A percentile compares a stretch with the other conserved stretches of the same genome.
phyloP scores from a whole-genome alignment of 2,329 filamentous ascomycete genomes.

The Aureobasidium sp. region DNA sequence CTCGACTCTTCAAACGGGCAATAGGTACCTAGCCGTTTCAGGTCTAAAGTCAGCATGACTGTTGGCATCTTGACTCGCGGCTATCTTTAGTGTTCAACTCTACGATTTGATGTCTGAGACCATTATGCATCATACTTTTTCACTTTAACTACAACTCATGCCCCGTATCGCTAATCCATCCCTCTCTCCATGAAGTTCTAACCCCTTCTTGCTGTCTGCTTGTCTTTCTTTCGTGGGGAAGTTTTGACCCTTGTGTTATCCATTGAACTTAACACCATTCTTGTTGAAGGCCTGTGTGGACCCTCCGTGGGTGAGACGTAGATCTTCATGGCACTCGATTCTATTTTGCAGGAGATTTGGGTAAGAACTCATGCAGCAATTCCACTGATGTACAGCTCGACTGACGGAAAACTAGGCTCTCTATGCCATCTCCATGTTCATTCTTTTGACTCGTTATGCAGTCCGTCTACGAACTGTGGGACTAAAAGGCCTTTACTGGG shows the following conservation, averaged over 20 bases:
- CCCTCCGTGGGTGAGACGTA: neutral
- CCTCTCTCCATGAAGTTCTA: neutral
- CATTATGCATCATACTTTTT: neutral
- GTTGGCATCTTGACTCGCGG: neutral
- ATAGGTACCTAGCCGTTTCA: slow-evolving; percentile 4
- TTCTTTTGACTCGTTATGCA: slow-evolving; percentile 30
- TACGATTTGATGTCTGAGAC: neutral
- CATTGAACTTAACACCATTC: neutral
- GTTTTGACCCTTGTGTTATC: neutral
- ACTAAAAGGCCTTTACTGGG: slow-evolving; percentile 32
- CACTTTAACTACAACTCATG: neutral
- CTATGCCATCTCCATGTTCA: slow-evolving; percentile 16
- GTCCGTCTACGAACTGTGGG: slow-evolving; percentile 36
- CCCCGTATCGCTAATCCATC: neutral
- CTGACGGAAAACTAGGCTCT: neutral
- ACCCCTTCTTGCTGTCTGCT: neutral
- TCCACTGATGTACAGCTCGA: neutral
- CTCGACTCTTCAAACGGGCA: neutral
- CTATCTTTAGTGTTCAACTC: neutral
- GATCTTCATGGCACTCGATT: slow-evolving; percentile 5
- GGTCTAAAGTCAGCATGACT: neutral
- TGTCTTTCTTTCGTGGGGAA: neutral
- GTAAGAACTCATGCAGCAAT: neutral
- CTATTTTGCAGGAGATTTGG: slow-evolving; percentile 11
- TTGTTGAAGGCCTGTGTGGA: neutral